phyloP scores from a whole-genome alignment of 352 stramenopile species.

The Blastocystis sp. region DNA sequence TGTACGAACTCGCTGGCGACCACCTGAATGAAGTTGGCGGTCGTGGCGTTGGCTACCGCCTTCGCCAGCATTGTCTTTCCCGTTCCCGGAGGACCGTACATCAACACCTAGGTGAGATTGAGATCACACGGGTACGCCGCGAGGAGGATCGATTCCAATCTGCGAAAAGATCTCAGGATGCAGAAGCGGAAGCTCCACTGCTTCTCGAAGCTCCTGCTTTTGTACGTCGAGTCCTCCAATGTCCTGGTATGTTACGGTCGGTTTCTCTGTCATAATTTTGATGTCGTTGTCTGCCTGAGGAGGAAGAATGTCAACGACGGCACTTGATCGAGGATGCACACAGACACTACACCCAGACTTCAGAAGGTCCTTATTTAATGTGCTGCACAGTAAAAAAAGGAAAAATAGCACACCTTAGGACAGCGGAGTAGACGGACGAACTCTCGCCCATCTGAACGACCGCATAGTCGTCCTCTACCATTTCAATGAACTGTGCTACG shows the following conservation, averaged over 20 bases:
- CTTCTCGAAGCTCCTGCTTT: conserved; percentile 93
- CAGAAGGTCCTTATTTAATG: conserved; percentile 90
- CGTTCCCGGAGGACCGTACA: conserved; percentile 64
- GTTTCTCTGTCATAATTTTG: conserved; percentile 94
- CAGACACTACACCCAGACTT: conserved; percentile 97
- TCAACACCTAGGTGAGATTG: conserved; percentile 55
- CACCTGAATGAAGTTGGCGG: conserved; percentile 92
- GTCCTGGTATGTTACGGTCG: conserved; percentile 87
- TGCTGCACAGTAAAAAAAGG: conserved; percentile 62
- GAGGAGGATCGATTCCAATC: conserved; percentile 96
- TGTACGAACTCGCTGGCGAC: conserved; percentile 97
- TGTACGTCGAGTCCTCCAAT: conserved; percentile 99
- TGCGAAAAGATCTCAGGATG: conserved; percentile 98
- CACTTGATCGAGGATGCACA: conserved; percentile 92
- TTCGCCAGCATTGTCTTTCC: conserved; percentile 99
- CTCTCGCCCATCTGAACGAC: conserved; percentile 83
- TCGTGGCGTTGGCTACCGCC: conserved; percentile 94
- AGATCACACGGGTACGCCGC: conserved; percentile 72
- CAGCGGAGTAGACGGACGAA: conserved; percentile 82
- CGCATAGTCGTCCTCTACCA: conserved; percentile 98
- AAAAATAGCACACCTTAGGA: conserved; percentile 63
- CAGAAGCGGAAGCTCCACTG: conserved; percentile 94
- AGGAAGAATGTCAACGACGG: conserved; percentile 93
- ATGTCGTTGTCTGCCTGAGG: conserved; percentile 97
- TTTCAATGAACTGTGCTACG: conserved; percentile 99